These are phyloP conservation scores for Fusarium newnesense DNA, from an alignment of 2,329 filamentous ascomycete genomes.

Conservation along the genomic window DNA sequence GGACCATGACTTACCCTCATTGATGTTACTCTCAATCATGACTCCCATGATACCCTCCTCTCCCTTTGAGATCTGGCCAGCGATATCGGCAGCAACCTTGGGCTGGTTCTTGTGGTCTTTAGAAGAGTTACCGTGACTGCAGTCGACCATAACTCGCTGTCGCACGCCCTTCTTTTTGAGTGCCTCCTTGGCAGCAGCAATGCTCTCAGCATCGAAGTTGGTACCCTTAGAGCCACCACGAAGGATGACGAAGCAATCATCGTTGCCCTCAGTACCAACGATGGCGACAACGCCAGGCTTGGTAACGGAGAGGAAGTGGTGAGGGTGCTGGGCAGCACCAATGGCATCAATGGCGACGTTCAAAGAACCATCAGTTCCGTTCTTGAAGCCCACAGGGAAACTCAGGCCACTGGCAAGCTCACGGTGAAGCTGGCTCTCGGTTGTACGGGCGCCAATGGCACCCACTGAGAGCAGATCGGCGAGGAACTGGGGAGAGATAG, in stretches of 20 bases:
- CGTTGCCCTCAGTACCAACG: constrained; percentile 92
- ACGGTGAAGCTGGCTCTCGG: constrained; percentile 93
- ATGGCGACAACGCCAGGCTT: constrained; percentile 96
- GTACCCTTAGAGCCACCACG: constrained; percentile 92
- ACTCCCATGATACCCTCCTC: constrained; percentile 93
- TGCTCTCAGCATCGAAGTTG: constrained; percentile 90
- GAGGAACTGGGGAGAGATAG: constrained; percentile 96
- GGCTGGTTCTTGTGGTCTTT: constrained; percentile 99
- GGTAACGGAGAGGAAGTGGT: constrained; percentile 97
- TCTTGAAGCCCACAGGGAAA: constrained; percentile 99
- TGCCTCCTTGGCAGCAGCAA: constrained; percentile 83
- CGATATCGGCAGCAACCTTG: constrained; percentile 84
- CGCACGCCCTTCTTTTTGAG: constrained; percentile 78
- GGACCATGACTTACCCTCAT: constrained; percentile 73
- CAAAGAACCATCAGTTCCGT: constrained; percentile 92
- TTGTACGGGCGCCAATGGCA: constrained; percentile 94
- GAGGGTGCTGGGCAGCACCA: constrained; percentile 88
- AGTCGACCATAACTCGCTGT: constrained; percentile 94
- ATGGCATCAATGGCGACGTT: constrained; percentile 95
- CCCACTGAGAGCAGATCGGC: constrained; percentile 92
- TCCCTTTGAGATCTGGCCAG: constrained; percentile 85
- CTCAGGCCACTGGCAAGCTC: constrained; percentile 93
- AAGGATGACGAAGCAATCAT: constrained; percentile 96
- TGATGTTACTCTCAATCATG: constrained; percentile 99
- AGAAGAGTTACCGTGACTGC: constrained; percentile 93